These are phyloP conservation scores for Spergularia azorica DNA, from an alignment of 179 eudicot species.

Conservation along the genomic window DNA sequence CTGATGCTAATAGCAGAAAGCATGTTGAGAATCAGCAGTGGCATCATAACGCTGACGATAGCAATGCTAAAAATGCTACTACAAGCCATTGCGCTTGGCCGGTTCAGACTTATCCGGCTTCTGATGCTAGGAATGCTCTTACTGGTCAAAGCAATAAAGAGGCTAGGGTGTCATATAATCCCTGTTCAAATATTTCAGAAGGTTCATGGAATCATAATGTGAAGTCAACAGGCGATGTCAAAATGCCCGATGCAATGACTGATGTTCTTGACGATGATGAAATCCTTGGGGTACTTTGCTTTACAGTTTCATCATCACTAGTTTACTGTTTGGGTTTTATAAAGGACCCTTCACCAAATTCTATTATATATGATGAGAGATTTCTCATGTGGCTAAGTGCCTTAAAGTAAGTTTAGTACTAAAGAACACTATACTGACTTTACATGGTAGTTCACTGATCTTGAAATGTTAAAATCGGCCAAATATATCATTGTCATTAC, in stretches of 20 bases:
- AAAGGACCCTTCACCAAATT: too few relatives aligned
- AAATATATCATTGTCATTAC: not conserved
- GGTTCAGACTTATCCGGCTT: slow-evolving; percentile 23
- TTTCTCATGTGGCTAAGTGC: slow-evolving; percentile 1
- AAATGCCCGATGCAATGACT: slow-evolving; percentile 33
- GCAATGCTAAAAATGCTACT: slow-evolving; percentile 30
- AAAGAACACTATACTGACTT: too few relatives aligned
- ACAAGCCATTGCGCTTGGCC: slow-evolving; percentile 26
- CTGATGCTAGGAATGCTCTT: slow-evolving; percentile 35
- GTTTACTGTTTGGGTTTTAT: not conserved
- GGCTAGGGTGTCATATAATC: slow-evolving; percentile 26
- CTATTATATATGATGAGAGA: not conserved
- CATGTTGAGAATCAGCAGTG: slow-evolving; percentile 36
- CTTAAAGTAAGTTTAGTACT: not conserved
- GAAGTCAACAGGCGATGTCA: slow-evolving; percentile 30
- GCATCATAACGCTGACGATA: slow-evolving; percentile 36
- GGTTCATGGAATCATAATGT: slow-evolving; percentile 38
- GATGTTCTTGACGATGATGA: slow-evolving; percentile 70
- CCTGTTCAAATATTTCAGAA: slow-evolving; percentile 30
- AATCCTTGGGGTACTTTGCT: slow-evolving; percentile 72
- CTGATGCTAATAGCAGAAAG: slow-evolving; percentile 28
- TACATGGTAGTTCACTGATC: not conserved
- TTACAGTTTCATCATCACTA: not conserved
- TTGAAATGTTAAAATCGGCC: not conserved
- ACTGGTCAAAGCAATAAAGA: slow-evolving; percentile 32